Conservation (phyloP, 1,284 basidiomycete species). For the Takashimella koratensis region DNA sequence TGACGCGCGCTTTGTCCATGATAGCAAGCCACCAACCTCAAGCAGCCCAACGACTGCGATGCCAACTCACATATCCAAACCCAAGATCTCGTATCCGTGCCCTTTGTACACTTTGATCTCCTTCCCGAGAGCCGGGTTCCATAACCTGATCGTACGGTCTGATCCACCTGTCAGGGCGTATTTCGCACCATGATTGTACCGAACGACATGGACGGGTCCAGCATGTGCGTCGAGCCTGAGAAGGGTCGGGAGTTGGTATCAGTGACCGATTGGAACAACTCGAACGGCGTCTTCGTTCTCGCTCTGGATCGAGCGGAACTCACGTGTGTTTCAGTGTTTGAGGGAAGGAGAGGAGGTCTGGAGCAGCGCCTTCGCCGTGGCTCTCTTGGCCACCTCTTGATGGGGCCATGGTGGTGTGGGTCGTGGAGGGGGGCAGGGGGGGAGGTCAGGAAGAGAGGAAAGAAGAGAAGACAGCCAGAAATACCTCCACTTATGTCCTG, state of each 20-base stretch:
- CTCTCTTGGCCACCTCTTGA: not conserved
- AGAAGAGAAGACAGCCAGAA: too few species aligned
- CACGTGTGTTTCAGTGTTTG: not conserved
- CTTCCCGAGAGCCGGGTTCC: conserved; percentile 79
- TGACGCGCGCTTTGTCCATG: too few species aligned
- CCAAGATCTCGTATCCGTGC: conserved; percentile 91
- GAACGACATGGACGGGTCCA: conserved; percentile 75
- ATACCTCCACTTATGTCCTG: too few species aligned
- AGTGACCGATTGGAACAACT: too few species aligned
- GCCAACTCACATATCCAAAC: conserved; percentile 70
- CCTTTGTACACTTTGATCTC: conserved; percentile 86
- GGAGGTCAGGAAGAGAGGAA: not conserved
- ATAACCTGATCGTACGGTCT: conserved; percentile 83
- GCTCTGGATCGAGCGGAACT: too few species aligned
- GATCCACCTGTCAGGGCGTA: conserved; percentile 89
- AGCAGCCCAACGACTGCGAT: too few species aligned
- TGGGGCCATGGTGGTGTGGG: not conserved
- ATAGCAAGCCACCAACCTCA: too few species aligned
- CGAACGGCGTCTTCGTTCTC: too few species aligned
- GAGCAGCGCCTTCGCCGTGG: too few species aligned
- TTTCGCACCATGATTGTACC: conserved; percentile 79
- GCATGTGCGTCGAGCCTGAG: conserved; percentile 56
- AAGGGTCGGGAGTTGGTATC: too few species aligned
- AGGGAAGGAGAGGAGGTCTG: not conserved
- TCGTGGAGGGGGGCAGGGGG: not conserved